These are phyloP conservation scores for Boletus tylopilopsis DNA, from an alignment of 768 basidiomycete species.

Conservation along the genomic window DNA sequence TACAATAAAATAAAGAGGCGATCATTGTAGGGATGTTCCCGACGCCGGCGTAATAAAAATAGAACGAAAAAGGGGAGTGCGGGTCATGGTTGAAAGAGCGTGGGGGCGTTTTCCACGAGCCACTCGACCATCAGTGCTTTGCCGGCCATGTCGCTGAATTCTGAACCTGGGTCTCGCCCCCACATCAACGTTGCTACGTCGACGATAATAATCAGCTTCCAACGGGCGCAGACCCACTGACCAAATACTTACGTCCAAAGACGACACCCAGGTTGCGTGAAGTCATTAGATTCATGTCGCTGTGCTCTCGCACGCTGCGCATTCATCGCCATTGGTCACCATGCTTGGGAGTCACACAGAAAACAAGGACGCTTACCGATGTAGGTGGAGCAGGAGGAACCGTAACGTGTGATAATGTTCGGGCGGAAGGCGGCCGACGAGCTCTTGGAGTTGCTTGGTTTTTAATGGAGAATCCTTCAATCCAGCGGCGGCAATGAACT, in stretches of 20 bases:
- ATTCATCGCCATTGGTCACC: not conserved
- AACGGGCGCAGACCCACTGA: not conserved
- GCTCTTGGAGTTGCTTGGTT: constrained; percentile 54
- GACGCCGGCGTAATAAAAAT: too few species aligned
- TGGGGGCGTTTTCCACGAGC: constrained; percentile 84
- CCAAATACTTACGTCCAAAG: constrained; percentile 81
- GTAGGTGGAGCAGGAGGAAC: constrained; percentile 80
- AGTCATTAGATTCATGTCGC: constrained; percentile 85
- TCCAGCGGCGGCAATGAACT: constrained; percentile 75
- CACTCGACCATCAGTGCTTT: constrained; percentile 93
- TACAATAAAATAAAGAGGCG: constrained; percentile 28
- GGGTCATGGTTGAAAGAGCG: constrained; percentile 40
- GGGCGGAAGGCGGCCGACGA: constrained; percentile 74
- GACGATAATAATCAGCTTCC: constrained; percentile 1
- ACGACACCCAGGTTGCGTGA: constrained; percentile 95
- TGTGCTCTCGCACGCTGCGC: constrained; percentile 55
- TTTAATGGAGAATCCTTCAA: constrained; percentile 62
- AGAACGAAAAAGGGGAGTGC: not conserved
- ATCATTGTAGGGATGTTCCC: not conserved
- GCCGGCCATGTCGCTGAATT: constrained; percentile 97
- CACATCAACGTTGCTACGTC: constrained; percentile 86
- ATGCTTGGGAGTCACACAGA: not conserved
- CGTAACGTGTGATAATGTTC: constrained; percentile 88
- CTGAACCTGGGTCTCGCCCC: constrained; percentile 78
- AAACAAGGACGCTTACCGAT: constrained; percentile 50